phyloP scores from a whole-genome alignment of 352 stramenopile genomes.

The Phytophthora europaea region DNA sequence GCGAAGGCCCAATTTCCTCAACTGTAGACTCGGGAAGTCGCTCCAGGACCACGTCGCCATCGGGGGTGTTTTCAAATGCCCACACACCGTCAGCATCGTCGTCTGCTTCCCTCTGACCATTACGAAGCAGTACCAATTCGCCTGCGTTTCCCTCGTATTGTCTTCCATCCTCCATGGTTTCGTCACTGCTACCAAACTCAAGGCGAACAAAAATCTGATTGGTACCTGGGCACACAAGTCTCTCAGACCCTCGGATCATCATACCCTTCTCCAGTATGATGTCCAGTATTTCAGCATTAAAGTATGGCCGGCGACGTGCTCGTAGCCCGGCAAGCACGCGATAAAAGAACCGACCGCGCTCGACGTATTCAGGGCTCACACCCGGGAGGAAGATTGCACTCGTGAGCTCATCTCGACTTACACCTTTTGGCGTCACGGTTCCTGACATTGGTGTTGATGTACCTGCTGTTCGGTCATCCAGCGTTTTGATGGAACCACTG shows the following conservation, averaged over 20 bases:
- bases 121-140: conserved; percentile 34
- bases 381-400: conserved; percentile 61
- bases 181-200: conserved; percentile 23
- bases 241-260: conserved; percentile 61
- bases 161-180: conserved; percentile 12
- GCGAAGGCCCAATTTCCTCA: conserved; percentile 34
- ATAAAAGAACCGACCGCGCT: conserved; percentile 76
- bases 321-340: conserved; percentile 62
- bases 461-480: conserved; percentile 36
- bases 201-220: conserved; percentile 78
- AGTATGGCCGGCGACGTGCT: conserved; percentile 54
- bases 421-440: conserved; percentile 22
- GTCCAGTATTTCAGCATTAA: conserved; percentile 64
- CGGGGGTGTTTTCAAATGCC: conserved; percentile 74
- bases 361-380: conserved; percentile 68
- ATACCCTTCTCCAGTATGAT: conserved; percentile 62
- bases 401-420: conserved; percentile 3
- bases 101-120: conserved; percentile 40
- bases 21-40: conserved; percentile 59
- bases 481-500: conserved; percentile 62
- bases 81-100: conserved; percentile 58
- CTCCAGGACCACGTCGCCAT: conserved; percentile 70
- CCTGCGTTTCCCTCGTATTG: conserved; percentile 30
- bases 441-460: conserved; percentile 8
- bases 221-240: conserved; percentile 63